Base-by-base conservation (phyloP, 306 rosid species). In the Cucumis melo region DNA sequence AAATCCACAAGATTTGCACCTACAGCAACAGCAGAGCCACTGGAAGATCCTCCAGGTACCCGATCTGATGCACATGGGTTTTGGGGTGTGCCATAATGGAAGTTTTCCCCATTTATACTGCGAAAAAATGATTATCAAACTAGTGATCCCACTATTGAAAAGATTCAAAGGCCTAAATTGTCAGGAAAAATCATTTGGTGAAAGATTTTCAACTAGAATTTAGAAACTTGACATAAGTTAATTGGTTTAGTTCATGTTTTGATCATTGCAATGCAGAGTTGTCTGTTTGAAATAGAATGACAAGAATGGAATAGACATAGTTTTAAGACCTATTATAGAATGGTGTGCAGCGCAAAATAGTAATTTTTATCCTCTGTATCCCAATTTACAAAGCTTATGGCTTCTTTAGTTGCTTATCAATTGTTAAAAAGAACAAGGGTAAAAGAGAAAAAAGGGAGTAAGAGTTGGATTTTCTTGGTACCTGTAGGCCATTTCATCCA, bases 401-500 rank as follows among this genome's bases (percentile, higher is more conserved):
- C 72, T 17, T 9, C 7, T 64, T 8, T 64, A 15, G n/a, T 44
- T 7, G 55, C 13, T 46, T n/a, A 11, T 67, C 5, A 41, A 67
- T 64, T 64, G 15, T 29, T 1, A 38, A 11, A 42, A 10, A 46
- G 5, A 68, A 42, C 10, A 23, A 21, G 2, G 36, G 14, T 11
- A 48, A 50, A 34, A 27, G 24, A 51, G 27, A 9, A 73, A 29
- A 16, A 5, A 14, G 29, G 29, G 29, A 19, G 41, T 27, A 16
- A 73, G 16, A 57, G 24, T 32, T 3, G 13, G 8, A 24, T 20
- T 20, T 51, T 14, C 15, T n/a, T 10, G 73, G 19, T n/a, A 66
- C 98, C 98, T 79, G 85, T 84, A 91, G 32, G 98, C 98, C 98
- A 91, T 86, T 90, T 94, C 98, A 78, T 94, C 98, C 98, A 91